Conservation (phyloP, 768 basidiomycete genomes). For the Leccinum olivaceopallidum region DNA sequence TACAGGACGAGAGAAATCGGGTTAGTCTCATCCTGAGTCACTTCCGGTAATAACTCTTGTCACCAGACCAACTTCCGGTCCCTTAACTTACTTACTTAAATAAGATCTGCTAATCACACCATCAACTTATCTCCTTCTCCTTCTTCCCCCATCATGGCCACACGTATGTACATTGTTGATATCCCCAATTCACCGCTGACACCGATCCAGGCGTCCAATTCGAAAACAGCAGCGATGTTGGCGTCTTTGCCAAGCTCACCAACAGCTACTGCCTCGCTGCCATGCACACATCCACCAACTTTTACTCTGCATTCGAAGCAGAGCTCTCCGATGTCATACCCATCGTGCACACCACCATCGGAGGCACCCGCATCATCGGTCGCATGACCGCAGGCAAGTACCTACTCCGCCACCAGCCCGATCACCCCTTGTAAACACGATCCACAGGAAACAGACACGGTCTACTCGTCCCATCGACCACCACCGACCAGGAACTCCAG, state of each 20-base stretch:
- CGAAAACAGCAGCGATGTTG: slow-evolving; percentile 93
- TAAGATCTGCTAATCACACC: neutral
- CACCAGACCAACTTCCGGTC: neutral
- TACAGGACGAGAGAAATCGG: neutral
- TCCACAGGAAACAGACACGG: slow-evolving; percentile 89
- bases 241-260: slow-evolving; percentile 96
- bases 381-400: slow-evolving; percentile 82
- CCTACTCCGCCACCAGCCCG: rapidly evolving
- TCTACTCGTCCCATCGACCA: slow-evolving; percentile 91
- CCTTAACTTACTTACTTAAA: neutral
- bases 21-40: slow-evolving; percentile 17
- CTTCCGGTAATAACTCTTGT: neutral
- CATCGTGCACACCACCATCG: slow-evolving; percentile 95
- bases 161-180: slow-evolving; percentile 47
- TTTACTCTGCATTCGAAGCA: slow-evolving; percentile 96
- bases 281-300: slow-evolving; percentile 94
- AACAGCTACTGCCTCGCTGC: slow-evolving; percentile 97
- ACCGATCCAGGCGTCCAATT: slow-evolving; percentile 73
- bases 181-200: neutral
- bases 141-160: slow-evolving; percentile 50
- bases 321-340: slow-evolving; percentile 93
- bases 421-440: neutral
- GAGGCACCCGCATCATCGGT: slow-evolving; percentile 91
- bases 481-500: slow-evolving; percentile 97
- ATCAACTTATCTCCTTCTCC: neutral